Evolutionary conservation across 305 asterid genomes (phyloP), one percentile per base, ranked within the genome.

Genomic region (Fraxinus albicans): DNA sequence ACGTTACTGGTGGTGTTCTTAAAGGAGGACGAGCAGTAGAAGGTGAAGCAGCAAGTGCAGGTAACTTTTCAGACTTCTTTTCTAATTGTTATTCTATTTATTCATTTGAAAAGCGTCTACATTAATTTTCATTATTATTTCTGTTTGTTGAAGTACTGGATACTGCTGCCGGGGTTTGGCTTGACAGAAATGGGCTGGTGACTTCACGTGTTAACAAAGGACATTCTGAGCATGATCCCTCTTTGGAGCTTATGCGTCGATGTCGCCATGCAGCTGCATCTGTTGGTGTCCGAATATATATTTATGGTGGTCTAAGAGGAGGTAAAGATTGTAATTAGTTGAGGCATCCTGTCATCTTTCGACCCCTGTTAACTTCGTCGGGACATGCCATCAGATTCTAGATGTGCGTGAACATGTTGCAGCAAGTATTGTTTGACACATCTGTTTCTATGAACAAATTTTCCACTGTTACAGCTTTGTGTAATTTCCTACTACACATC

Each of bases 231-330:
- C 87, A 72, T 38, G 91, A 90, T 89, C 84, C 91, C 75, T 84
- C 85, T 60, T 69, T 89, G 80, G 91, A 88, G 89, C 89, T 87
- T 69, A 84, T 90, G 90, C 94, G 98, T 81, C 93, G 99, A 78
- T 95, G 99, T 87, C 98, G 99, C 79, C 99, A 97, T 85, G 99
- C 98, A 10, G 98, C 97, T 87, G 98, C 99, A 86, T 93, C 99
- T 82, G 98, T 95, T 85, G 99, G 98, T 73, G 93, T 90, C 78
- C 90, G 97, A 80, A 91, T 97, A 85, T 97, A 97, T 91, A 79
- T 86, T 85, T 87, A 90, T 81, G 99, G 99, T 81, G 99, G 99
- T 86, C 90, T 97, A 42, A 95, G 85, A 89, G 99, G 99, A 92
- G 99, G 99, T 96, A 89, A 89, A 69, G 36, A 73, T 67, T 47